Evolutionary conservation across 108 stramenopile species (phyloP).

Genomic region (Nannochloropsis gaditana): DNA sequence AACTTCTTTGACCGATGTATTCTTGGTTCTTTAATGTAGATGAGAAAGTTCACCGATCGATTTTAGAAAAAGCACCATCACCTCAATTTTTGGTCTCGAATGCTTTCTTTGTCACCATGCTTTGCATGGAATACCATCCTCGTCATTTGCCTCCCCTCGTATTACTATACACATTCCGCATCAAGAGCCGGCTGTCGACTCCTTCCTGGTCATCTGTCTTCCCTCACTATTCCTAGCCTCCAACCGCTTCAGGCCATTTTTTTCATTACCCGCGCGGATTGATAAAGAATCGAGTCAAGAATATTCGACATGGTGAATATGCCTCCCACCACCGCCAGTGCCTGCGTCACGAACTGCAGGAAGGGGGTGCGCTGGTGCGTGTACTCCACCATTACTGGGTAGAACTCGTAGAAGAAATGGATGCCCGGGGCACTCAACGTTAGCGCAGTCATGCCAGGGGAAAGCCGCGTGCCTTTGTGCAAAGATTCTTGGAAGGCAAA

Average conservation of each 20-base stretch:
- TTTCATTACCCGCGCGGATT: slow-evolving; percentile 10
- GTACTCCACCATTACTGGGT: slow-evolving; percentile 38
- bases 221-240: no score
- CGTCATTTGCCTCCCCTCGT: no score
- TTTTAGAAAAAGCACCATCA: no score
- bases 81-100: no score
- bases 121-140: no score
- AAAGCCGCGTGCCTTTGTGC: not conserved
- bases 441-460: not conserved
- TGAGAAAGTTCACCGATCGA: no score
- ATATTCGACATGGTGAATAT: slow-evolving; percentile 38
- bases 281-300: slow-evolving; percentile 25
- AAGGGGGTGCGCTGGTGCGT: slow-evolving; percentile 31
- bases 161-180: no score
- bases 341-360: slow-evolving; percentile 39
- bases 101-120: no score
- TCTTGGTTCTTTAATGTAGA: no score
- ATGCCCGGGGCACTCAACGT: slow-evolving; percentile 22
- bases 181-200: no score
- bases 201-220: no score
- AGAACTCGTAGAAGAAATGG: slow-evolving; percentile 36
- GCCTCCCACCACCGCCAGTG: slow-evolving; percentile 37
- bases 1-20: no score
- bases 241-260: not conserved
- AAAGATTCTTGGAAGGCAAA: slow-evolving; percentile 9